Conservation (phyloP, 1,139 yeast genomes). For the Magnusiomyces suaveolens region DNA sequence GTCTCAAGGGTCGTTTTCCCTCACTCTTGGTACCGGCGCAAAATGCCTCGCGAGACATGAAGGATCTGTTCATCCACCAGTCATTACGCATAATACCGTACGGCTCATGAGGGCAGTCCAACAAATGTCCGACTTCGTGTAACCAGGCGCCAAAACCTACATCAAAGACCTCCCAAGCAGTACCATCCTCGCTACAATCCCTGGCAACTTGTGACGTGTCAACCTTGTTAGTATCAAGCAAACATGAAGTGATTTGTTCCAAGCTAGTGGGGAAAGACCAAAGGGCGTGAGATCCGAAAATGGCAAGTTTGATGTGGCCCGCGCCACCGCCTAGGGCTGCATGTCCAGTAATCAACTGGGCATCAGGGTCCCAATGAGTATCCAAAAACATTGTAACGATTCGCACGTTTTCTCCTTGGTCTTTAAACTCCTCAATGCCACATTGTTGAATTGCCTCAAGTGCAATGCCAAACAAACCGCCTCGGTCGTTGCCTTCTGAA, state of each 20-base stretch:
- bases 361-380: conserved; percentile 63
- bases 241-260: conserved; percentile 58
- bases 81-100: background rate
- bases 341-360: conserved; percentile 63
- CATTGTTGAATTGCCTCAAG: conserved; percentile 51
- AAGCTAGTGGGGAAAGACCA: conserved; percentile 81
- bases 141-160: background rate
- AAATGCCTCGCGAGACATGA: background rate
- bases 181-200: conserved; percentile 73
- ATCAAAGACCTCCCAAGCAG: background rate
- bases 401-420: conserved; percentile 29
- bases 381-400: conserved; percentile 82
- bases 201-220: conserved; percentile 70
- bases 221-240: conserved; percentile 59
- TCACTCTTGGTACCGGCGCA: background rate
- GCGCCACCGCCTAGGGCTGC: conserved; percentile 93
- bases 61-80: background rate
- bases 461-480: conserved; percentile 72
- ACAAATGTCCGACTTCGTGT: background rate
- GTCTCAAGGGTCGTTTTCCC: background rate
- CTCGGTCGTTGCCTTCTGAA: conserved; percentile 56
- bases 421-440: conserved; percentile 27
- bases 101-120: background rate
- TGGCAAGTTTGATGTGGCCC: conserved; percentile 61
- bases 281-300: conserved; percentile 87